A percentile compares a stretch with the other conserved stretches of the same genome.
Conservation (phyloP, 345 rosid species). For the Salix purpurea region DNA sequence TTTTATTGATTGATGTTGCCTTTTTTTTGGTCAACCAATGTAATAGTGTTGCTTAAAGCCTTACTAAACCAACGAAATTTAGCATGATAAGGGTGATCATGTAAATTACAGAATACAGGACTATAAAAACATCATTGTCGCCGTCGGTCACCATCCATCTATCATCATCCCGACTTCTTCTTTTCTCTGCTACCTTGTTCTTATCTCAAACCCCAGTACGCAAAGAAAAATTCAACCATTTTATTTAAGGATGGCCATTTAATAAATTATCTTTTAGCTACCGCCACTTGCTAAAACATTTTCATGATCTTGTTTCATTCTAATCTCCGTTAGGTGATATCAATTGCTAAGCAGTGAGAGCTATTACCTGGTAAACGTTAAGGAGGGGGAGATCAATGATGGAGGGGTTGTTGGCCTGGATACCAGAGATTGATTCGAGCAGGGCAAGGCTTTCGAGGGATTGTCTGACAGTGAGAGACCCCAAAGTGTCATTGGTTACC, state of each 20-base stretch:
- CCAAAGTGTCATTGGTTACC: constrained; percentile 26
- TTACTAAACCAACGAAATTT: not conserved
- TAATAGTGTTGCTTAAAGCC: not conserved
- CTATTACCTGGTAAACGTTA: constrained; percentile 66
- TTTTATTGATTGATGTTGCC: too few species aligned
- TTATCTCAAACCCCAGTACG: not conserved
- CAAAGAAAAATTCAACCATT: too few species aligned
- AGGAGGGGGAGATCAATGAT: constrained; percentile 71
- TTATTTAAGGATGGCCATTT: not conserved
- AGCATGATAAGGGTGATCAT: too few species aligned
- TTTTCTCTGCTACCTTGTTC: not conserved
- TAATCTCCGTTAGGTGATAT: not conserved
- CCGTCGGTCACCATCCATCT: too few species aligned
- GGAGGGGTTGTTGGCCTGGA: constrained; percentile 75
- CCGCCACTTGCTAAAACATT: not conserved
- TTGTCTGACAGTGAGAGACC: constrained; percentile 19
- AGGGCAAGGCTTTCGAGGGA: constrained; percentile 69
- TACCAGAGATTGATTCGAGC: constrained; percentile 53
- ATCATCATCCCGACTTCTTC: not conserved
- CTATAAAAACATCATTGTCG: too few species aligned
- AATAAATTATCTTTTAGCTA: not conserved
- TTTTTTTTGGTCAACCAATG: not conserved
- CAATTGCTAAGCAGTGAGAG: not conserved
- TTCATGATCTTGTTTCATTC: not conserved
- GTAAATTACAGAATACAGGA: too few species aligned